phyloP scores from a whole-genome alignment of 441 rosid genomes.

The Arabidopsis hybrid region DNA sequence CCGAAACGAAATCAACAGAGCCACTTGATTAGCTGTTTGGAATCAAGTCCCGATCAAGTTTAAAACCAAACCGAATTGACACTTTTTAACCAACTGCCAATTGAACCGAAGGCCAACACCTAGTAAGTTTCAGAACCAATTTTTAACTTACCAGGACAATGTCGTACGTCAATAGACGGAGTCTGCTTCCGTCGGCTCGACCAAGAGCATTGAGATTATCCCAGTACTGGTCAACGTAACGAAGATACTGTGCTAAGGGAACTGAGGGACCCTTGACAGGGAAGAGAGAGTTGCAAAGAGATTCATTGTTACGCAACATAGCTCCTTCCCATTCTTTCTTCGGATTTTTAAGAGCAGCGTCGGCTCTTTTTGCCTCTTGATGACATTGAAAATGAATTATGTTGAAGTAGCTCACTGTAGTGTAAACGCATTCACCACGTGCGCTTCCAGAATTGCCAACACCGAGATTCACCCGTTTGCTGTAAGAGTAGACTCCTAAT shows the following conservation, averaged over 20 bases:
- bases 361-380: conserved; percentile 99
- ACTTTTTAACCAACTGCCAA: background rate
- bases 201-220: conserved; percentile 98
- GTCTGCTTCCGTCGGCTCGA: conserved; percentile 97
- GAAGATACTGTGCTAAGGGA: conserved; percentile 82
- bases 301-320: conserved; percentile 94
- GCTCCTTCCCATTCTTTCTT: conserved; percentile 99
- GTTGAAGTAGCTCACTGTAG: conserved; percentile 97
- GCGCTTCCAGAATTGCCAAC: conserved; percentile 95
- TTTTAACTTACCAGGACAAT: conserved; percentile 81
- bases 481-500: conserved; percentile 91
- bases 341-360: conserved; percentile 93
- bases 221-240: conserved; percentile 97
- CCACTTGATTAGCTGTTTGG: background rate
- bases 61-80: background rate
- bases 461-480: conserved; percentile 98
- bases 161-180: conserved; percentile 95
- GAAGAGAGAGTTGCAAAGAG: conserved; percentile 98
- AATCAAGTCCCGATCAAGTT: background rate
- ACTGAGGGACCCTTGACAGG: conserved; percentile 96
- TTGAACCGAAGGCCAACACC: background rate
- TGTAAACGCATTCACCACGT: conserved; percentile 98
- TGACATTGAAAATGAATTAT: conserved; percentile 99
- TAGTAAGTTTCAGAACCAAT: conserved; percentile 6
- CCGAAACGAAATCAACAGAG: background rate